Evolutionary conservation across 805 yeast species (phyloP).

Genomic region (Suhomyces kilbournensis): DNA sequence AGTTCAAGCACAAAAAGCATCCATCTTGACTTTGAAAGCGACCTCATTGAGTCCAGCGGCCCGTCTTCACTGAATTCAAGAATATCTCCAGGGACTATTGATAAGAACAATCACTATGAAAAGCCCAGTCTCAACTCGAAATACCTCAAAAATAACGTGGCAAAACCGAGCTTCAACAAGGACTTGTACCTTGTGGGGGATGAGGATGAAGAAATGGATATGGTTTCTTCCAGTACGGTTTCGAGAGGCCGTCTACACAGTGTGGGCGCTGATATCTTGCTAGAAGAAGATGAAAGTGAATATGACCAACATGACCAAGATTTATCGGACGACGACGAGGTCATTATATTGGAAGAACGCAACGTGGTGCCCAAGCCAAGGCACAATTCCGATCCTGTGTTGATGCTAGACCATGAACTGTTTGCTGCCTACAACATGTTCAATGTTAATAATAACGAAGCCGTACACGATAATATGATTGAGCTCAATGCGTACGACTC

Average conservation of each 20-base stretch:
- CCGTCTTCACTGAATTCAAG: constrained; percentile 4
- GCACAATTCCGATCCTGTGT: constrained; percentile 30
- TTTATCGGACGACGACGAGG: constrained; percentile 23
- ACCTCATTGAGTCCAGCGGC: constrained; percentile 4
- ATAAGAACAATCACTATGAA: not conserved
- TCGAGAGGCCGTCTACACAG: not conserved
- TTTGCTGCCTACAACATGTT: constrained; percentile 43
- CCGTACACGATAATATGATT: not conserved
- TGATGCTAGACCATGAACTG: constrained; percentile 36
- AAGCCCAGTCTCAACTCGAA: constrained; percentile 8
- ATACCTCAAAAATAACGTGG: constrained; percentile 4
- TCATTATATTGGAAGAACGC: constrained; percentile 37
- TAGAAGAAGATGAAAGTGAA: constrained; percentile 10
- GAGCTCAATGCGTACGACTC: constrained; percentile 2
- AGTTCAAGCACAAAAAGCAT: constrained; percentile 2
- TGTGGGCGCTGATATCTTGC: not conserved
- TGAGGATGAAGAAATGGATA: constrained; percentile 9
- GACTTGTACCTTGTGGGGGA: constrained; percentile 9
- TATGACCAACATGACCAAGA: constrained; percentile 15
- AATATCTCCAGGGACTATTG: constrained; percentile 2
- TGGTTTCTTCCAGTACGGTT: not conserved
- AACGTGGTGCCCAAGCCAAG: constrained; percentile 12
- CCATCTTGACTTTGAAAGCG: constrained; percentile 7
- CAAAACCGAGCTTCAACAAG: not conserved
- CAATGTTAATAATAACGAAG: constrained; percentile 31